Percentiles rank a stretch among this genome's conserved stretches.
These are phyloP conservation scores for Nakazawaea ishiwadae DNA, from an alignment of 805 yeast species.

Conservation along the genomic window DNA sequence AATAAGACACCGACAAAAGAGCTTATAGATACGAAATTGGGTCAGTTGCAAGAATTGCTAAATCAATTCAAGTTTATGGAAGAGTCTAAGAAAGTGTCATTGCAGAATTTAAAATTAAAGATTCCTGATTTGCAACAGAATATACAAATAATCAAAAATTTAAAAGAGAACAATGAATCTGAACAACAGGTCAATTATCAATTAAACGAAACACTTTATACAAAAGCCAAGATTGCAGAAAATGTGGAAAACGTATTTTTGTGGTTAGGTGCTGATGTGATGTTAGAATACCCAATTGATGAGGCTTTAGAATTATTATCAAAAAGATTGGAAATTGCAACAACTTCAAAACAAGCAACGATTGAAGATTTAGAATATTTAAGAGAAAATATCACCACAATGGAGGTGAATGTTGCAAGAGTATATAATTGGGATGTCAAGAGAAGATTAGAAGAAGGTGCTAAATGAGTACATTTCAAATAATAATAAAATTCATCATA, in stretches of 20 bases:
- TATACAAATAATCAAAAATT: slow-evolving; percentile 62
- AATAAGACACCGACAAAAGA: slow-evolving; percentile 23
- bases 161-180: slow-evolving; percentile 43
- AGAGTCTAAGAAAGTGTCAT: slow-evolving; percentile 42
- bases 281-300: slow-evolving; percentile 88
- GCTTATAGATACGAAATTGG: slow-evolving; percentile 36
- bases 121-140: slow-evolving; percentile 92
- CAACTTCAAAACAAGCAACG: slow-evolving; percentile 52
- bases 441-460: slow-evolving; percentile 52
- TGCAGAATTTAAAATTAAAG: slow-evolving; percentile 53
- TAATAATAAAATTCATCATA: slow-evolving; percentile 20
- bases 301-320: slow-evolving; percentile 77
- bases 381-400: slow-evolving; percentile 88
- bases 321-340: slow-evolving; percentile 59
- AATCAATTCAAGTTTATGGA: slow-evolving; percentile 92
- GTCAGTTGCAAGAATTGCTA: slow-evolving; percentile 76
- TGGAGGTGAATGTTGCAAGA: slow-evolving; percentile 97
- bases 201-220: slow-evolving; percentile 86
- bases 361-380: slow-evolving; percentile 82
- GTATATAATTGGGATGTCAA: slow-evolving; percentile 86
- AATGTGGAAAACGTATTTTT: slow-evolving; percentile 59
- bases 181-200: slow-evolving; percentile 66
- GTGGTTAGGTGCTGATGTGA: slow-evolving; percentile 98
- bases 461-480: slow-evolving; percentile 30
- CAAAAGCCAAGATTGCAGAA: slow-evolving; percentile 70